These are phyloP conservation scores for Leucaena leucocephala DNA, from an alignment of 306 rosid species.

Conservation along the genomic window DNA sequence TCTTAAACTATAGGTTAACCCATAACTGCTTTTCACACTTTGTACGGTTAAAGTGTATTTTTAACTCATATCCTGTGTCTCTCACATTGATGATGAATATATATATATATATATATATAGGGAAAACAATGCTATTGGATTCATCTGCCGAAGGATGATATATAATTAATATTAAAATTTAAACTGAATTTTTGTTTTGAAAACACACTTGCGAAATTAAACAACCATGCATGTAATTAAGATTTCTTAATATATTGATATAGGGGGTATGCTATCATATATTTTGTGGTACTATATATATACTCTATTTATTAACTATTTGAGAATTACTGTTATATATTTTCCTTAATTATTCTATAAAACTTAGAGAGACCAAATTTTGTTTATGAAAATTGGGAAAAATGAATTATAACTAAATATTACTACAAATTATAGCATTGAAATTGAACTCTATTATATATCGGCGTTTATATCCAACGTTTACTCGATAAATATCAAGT, in stretches of 20 bases:
- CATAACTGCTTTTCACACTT: slow-evolving; percentile 35
- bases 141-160: background rate
- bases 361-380: too few relatives aligned
- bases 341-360: background rate
- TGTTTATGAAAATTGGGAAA: too few relatives aligned
- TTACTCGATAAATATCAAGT: too few relatives aligned
- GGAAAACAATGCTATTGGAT: background rate
- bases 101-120: background rate
- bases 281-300: too few relatives aligned
- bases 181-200: background rate
- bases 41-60: background rate
- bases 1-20: slow-evolving; percentile 39
- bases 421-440: background rate
- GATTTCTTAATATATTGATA: too few relatives aligned
- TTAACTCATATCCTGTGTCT: background rate
- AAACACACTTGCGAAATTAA: background rate
- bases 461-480: too few relatives aligned
- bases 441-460: background rate
- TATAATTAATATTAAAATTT: background rate
- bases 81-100: background rate
- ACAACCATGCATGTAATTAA: background rate
- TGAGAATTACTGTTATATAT: too few relatives aligned
- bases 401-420: too few relatives aligned
- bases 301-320: too few relatives aligned
- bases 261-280: too few relatives aligned